Evolutionary conservation across 2,329 filamentous ascomycete species (phyloP), one percentile per base, ranked within the genome.

Genomic region (Blastomyces parvus): DNA sequence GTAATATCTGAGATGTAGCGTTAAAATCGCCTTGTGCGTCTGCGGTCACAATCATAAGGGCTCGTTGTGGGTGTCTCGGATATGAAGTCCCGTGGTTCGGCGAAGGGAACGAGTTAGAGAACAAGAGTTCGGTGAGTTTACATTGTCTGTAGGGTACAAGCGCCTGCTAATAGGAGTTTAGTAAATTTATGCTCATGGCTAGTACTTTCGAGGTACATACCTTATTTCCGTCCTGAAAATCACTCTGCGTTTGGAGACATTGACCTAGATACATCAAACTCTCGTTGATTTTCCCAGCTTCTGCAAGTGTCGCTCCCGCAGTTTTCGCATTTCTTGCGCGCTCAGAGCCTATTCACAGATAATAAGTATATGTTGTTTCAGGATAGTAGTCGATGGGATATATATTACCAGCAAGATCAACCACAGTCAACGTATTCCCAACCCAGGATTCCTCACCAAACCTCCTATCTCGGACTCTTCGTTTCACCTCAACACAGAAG

Each of bases 241-340:
- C 90, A 64, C 88, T 92, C 74, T 97, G 93, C 82, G 96, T 93
- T 73, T 97, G 93, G 69, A 99, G 83, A 73, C 94, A 99, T 72
- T 97, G 94, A 0, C 94, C 94, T 1, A 99, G 83, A 73, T 97
- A 97, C 94, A 99, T 99, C 72, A 99, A 79, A 72, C 90, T 96
- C 76, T 97, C 92, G 72, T 99, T 99, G 74, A 99, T 99, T 78
- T 97, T 97, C 61, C 94, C 94, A 44, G 93, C 94, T 78, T 99
- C 94, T 0, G 89, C 93, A 17, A 99, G 83, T 0, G 93, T 97
- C 3, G 91, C 87, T 14, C 94, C 94, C 0, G 91, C 89, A 0
- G 94, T 97, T 81, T 97, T 97, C 33, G 94, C 92, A 67, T 94
- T 91, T 65, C 92, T 84, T 19, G 93, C 93, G 65, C 94, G 86